These are phyloP conservation scores for Bondarzewia mesenterica DNA, from an alignment of 1,284 basidiomycete genomes.

Conservation along the genomic window DNA sequence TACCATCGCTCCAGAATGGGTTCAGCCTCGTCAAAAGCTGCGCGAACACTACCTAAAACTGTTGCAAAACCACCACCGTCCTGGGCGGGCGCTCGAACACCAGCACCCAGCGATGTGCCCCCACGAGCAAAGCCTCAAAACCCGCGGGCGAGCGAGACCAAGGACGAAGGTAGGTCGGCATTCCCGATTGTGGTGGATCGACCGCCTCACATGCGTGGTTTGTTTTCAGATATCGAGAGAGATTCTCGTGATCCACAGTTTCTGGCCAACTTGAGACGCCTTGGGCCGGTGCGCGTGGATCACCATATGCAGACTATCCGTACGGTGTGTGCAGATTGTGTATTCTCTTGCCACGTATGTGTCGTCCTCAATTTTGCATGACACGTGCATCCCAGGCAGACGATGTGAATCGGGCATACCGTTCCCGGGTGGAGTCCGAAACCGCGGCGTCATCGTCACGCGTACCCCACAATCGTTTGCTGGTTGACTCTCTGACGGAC, in stretches of 20 bases:
- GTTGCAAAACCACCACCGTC: conserved; percentile 29
- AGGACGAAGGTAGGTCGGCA: conserved; percentile 35
- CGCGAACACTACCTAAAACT: conserved; percentile 53
- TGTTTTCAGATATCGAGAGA: conserved; percentile 45
- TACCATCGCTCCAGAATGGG: conserved; percentile 47
- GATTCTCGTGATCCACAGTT: conserved; percentile 76
- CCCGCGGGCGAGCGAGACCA: conserved; percentile 41
- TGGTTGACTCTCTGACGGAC: conserved; percentile 46
- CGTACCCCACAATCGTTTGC: conserved; percentile 42
- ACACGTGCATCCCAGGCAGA: conserved; percentile 17
- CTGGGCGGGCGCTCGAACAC: conserved; percentile 46
- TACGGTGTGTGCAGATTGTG: conserved; percentile 36
- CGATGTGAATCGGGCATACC: conserved; percentile 37
- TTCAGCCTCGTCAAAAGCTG: conserved; percentile 56
- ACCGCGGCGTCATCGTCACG: conserved; percentile 35
- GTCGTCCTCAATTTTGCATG: not conserved
- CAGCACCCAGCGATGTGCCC: conserved; percentile 16
- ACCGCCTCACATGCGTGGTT: not conserved
- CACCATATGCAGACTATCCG: conserved; percentile 51
- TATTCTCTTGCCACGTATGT: not conserved
- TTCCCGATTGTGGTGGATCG: not conserved
- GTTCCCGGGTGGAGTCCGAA: conserved; percentile 48
- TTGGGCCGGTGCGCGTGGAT: conserved; percentile 71
- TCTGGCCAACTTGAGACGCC: conserved; percentile 55
- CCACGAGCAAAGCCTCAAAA: not conserved